Conservation (phyloP, 2,329 filamentous ascomycete genomes). For the Aureobasidium leucospermi region DNA sequence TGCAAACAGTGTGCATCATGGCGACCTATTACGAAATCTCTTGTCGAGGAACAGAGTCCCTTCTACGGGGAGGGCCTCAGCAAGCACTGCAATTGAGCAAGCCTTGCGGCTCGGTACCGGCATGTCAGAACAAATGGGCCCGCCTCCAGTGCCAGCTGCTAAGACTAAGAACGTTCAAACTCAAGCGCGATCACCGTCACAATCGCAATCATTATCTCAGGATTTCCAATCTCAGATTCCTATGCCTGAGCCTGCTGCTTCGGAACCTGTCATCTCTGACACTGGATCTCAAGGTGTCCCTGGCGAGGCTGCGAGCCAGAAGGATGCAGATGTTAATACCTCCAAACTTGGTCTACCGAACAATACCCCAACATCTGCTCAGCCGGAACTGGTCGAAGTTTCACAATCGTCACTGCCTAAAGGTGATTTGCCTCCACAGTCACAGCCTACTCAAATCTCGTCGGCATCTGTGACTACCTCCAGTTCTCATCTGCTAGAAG, state of each 20-base stretch:
- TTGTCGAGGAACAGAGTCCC: neutral
- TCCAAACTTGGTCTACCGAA: neutral
- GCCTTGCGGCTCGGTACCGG: neutral
- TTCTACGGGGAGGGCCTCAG: neutral
- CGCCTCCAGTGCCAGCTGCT: neutral
- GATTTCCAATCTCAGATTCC: neutral
- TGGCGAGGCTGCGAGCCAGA: neutral
- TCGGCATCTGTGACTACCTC: conserved; percentile 12
- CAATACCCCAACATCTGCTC: neutral
- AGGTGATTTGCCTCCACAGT: neutral
- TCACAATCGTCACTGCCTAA: conserved; percentile 8
- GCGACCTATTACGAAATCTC: neutral
- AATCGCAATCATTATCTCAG: neutral
- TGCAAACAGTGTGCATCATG: neutral
- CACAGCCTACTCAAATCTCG: neutral
- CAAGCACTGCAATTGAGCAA: neutral
- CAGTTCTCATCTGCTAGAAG: conserved; percentile 11
- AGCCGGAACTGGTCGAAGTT: conserved; percentile 1
- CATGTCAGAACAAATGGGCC: neutral
- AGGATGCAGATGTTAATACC: neutral
- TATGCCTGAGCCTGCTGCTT: neutral
- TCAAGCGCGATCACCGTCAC: neutral
- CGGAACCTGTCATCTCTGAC: neutral
- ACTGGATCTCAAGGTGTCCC: no score
- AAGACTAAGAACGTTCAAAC: neutral